These are phyloP conservation scores for Phytophthora podocarpi DNA, from an alignment of 352 stramenopile species.

Conservation along the genomic window DNA sequence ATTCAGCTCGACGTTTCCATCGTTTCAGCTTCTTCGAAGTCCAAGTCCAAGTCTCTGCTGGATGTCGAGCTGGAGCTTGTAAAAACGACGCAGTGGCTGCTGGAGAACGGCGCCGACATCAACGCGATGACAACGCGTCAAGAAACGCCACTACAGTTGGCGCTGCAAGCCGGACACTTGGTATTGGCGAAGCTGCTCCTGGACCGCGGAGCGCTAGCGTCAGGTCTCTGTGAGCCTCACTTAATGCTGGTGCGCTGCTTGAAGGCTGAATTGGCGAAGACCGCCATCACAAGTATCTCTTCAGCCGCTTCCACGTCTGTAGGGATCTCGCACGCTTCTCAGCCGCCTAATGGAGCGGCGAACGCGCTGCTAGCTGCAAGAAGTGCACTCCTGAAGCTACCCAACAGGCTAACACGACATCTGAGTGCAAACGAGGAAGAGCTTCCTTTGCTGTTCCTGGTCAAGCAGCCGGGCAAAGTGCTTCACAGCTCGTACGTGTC, in stretches of 20 bases:
- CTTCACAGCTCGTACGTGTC: conserved; percentile 85
- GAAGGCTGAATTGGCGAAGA: conserved; percentile 61
- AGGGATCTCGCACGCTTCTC: conserved; percentile 3
- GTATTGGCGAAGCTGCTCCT: conserved; percentile 59
- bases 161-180: conserved; percentile 54
- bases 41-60: conserved; percentile 42
- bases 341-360: conserved; percentile 3
- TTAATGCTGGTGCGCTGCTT: conserved; percentile 54
- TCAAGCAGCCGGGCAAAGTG: conserved; percentile 75
- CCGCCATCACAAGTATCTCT: conserved; percentile 63
- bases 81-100: conserved; percentile 70
- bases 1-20: conserved; percentile 24
- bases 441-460: conserved; percentile 63
- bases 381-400: conserved; percentile 28
- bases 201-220: conserved; percentile 55
- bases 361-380: conserved; percentile 18
- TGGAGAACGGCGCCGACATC: conserved; percentile 75
- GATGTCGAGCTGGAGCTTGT: conserved; percentile 60
- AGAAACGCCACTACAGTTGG: conserved; percentile 64
- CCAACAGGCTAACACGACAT: conserved; percentile 22
- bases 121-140: conserved; percentile 54
- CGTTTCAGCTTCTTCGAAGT: conserved; percentile 5
- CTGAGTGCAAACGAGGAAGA: conserved; percentile 33
- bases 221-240: conserved; percentile 44
- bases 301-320: conserved; percentile 29